These are phyloP conservation scores for Flaveria sonorensis DNA, from an alignment of 129 eudicot genomes.

Conservation along the genomic window DNA sequence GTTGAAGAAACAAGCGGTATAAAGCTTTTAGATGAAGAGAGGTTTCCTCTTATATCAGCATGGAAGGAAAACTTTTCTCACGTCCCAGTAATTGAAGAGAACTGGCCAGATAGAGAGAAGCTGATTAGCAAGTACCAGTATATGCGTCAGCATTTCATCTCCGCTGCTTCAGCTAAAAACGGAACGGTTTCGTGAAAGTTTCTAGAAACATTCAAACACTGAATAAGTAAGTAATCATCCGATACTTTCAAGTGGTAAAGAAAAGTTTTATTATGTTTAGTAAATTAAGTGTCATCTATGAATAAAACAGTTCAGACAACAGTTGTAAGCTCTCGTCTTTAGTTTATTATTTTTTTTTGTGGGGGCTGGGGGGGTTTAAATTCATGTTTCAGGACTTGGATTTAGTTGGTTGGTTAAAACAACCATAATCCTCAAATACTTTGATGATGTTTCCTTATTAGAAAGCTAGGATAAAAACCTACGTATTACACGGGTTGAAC, in stretches of 20 bases:
- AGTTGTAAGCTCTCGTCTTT: background rate
- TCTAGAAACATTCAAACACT: background rate
- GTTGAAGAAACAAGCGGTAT: slow-evolving; percentile 13
- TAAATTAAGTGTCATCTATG: background rate
- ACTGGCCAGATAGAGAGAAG: background rate
- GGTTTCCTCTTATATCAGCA: slow-evolving; percentile 20
- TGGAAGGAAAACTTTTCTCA: background rate
- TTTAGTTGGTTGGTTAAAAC: background rate
- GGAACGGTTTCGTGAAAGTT: background rate
- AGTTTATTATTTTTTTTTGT: background rate
- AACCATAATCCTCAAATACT: background rate
- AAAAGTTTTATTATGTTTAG: background rate
- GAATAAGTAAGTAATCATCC: background rate
- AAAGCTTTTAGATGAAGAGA: slow-evolving; percentile 8
- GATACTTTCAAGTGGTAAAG: no score
- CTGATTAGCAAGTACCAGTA: background rate
- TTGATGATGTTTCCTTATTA: background rate
- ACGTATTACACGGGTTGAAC: no score
- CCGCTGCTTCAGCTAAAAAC: background rate
- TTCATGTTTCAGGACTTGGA: background rate
- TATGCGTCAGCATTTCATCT: background rate
- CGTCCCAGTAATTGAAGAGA: background rate
- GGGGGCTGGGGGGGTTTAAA: no score
- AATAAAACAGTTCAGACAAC: background rate
- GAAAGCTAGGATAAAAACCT: no score